Evolutionary conservation across 805 yeast species (phyloP), one percentile per base, ranked within the genome.

Genomic region (Pichia manshurica): DNA sequence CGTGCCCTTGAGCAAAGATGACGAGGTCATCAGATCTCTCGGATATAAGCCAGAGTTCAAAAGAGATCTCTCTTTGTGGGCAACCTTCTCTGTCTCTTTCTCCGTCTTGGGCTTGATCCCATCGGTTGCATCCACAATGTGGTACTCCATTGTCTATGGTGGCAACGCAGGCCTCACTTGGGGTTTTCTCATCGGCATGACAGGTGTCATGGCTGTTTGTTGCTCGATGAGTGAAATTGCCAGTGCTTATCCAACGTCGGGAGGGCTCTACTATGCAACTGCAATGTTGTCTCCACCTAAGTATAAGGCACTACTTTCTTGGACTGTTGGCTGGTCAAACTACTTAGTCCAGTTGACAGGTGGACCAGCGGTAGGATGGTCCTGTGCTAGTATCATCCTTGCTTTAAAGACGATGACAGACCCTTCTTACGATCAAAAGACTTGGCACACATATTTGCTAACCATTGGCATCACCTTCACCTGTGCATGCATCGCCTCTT

Each of bases 221-320:
- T 66, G 73, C 39, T 73, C 81, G 17, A 69, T 82, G 75, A 84
- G 85, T 0, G 87, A 82, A 58, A 69, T 82, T 32, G 75, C 84
- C 12, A 71, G 79, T 22, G 79, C 84, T 5, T 78, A 77, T 66
- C 88, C 88, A 35, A 81, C 84, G 6, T 71, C 82, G 9, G 78
- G 84, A 23, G 87, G 87, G 39, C 72, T 84, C 8, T 84, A 84
- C 42, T 82, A 82, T 55, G 85, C 87, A 50, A 81, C 81, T 2
- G 72, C 79, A 2, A 78, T 79, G 56, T 65, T 81, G 53, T 75
- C 85, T 4, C 85, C 86, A 12, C 75, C 74, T 21, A 69, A 68
- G 53, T 68, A 66, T 61, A 75, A 75, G 19, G 77, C 84, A 1
- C 62, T 77, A 21, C 65, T 77, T 44, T 76, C 86, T 5, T 81